Percentiles rank a stretch among this genome's conserved stretches.
Evolutionary conservation across 257 asterid species (phyloP).

Genomic region (Solanum etuberosum): DNA sequence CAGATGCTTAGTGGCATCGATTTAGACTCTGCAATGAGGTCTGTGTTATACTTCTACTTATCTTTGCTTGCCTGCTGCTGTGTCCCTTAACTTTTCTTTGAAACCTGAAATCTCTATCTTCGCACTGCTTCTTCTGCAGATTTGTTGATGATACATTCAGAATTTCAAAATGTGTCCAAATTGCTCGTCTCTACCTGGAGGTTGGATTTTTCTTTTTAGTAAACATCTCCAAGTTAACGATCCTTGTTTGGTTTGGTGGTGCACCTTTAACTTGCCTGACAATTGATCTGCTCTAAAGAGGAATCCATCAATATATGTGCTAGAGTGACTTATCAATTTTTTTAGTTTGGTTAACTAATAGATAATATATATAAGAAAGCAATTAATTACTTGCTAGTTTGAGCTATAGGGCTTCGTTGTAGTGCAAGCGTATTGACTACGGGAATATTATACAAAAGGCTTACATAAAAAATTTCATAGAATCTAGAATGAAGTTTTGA

Average conservation of each 20-base stretch:
- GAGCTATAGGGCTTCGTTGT: not conserved
- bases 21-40: constrained; percentile 99
- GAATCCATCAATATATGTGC: not conserved
- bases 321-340: not conserved
- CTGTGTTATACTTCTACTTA: not conserved
- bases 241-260: not conserved
- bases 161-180: constrained; percentile 88
- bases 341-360: not conserved
- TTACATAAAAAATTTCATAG: not conserved
- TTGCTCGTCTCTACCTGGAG: constrained; percentile 96
- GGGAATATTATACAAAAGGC: not conserved
- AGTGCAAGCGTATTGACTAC: not conserved
- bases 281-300: not conserved
- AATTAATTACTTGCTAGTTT: not conserved
- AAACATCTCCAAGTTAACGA: not conserved
- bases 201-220: constrained; percentile 14
- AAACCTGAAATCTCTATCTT: not conserved
- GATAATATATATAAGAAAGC: not conserved
- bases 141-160: constrained; percentile 86
- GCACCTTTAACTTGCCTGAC: not conserved
- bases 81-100: not conserved
- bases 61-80: not conserved
- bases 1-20: constrained; percentile 99
- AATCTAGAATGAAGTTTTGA: not conserved
- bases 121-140: constrained; percentile 26